Conservation (phyloP, 2,329 filamentous ascomycete genomes). For the Colletotrichum viniferum region DNA sequence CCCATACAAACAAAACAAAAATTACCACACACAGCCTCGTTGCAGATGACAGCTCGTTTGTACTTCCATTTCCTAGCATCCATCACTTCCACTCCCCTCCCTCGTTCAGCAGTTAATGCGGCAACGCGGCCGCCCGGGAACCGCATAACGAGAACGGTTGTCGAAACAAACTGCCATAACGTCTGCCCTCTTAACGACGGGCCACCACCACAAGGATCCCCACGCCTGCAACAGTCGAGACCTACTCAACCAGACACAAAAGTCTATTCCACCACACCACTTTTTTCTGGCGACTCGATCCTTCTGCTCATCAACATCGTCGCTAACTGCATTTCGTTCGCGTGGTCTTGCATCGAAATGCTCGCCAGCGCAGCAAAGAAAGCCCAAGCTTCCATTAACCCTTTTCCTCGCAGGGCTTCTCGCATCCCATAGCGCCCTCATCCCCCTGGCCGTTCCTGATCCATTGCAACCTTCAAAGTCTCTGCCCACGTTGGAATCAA, state of each 20-base stretch:
- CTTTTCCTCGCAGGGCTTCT: slow-evolving; percentile 5
- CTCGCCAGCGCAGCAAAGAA: not conserved
- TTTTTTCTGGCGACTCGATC: not conserved
- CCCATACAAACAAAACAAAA: not conserved
- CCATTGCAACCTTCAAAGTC: not conserved
- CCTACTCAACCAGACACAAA: not conserved
- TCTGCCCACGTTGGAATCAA: not conserved
- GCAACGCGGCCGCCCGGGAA: not conserved
- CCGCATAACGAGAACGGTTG: slow-evolving; percentile 10
- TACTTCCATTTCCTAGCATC: not conserved
- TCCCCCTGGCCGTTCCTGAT: not conserved
- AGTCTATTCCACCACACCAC: not conserved
- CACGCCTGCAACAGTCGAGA: not conserved
- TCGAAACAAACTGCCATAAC: slow-evolving; percentile 15
- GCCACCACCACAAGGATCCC: slow-evolving; percentile 1
- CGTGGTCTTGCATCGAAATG: not conserved
- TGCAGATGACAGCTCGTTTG: not conserved
- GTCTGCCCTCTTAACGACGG: not conserved
- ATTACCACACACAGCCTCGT: not conserved
- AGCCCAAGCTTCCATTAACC: not conserved
- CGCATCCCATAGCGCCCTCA: not conserved
- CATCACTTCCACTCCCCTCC: not conserved
- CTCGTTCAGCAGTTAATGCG: not conserved
- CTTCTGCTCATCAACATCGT: not conserved
- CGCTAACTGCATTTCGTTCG: not conserved